Evolutionary conservation across 306 rosid genomes (phyloP), one percentile per base, ranked within the genome.

Genomic region (Potentilla sterilis): DNA sequence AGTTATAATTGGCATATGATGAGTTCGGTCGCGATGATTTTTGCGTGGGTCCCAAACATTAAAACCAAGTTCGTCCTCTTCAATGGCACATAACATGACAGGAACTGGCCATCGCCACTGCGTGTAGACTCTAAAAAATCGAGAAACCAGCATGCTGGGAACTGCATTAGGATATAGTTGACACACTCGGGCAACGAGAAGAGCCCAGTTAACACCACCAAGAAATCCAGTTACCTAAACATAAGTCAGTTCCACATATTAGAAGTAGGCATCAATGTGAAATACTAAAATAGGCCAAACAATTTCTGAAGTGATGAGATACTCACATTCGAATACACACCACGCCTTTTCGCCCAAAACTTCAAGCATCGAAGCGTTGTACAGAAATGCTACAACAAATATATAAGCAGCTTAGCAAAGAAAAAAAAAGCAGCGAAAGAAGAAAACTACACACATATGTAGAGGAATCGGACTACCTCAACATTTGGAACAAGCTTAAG

Each of bases 81-180:
- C 97, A 46, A 91, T 93, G 70, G 93, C 49, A 86, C 98, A 93
- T 49, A 93, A 75, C 98, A 93, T 93, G 58, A 93, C 96, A 84
- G 98, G 98, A 79, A 91, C 91, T 72, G 98, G 98, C 98, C 98
- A 93, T 78, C 96, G 91, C 98, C 98, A 93, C 80, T 93, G 98
- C 28, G 97, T 89, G 78, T 87, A 93, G 48, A 93, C 98, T 81
- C 98, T 83, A 76, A 93, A 93, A 88, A 93, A 93, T 73, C 98
- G 88, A 77, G 98, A 88, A 78, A 93, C 97, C 83, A 93, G 81
- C 97, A 93, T 91, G 75, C 97, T 93, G 55, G 98, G 97, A 79
- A 82, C 87, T 74, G 98, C 98, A 86, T 91, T 91, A 68, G 98
- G 98, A 78, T 93, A 93, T 78, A 93, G 91, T 86, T 93, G 97